Evolutionary conservation across 768 basidiomycete species (phyloP).

Genomic region (Pholiota microspora): DNA sequence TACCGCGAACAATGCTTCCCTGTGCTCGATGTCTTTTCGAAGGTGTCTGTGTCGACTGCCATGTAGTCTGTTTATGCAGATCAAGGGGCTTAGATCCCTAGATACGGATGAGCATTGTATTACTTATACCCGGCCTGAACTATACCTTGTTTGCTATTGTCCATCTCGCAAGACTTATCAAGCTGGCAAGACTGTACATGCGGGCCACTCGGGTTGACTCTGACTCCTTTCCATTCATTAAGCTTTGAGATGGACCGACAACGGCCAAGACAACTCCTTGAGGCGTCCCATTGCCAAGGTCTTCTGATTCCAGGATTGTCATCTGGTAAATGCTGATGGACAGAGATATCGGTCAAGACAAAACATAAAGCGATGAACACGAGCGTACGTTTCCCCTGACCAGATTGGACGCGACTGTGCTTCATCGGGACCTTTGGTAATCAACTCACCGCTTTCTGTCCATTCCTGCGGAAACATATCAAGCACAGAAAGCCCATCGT

Average conservation of each 20-base stretch:
- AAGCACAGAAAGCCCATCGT: slow-evolving; percentile 76
- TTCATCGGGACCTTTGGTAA: slow-evolving; percentile 65
- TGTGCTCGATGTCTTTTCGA: slow-evolving; percentile 50
- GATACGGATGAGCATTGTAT: background rate
- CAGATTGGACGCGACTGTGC: slow-evolving; percentile 68
- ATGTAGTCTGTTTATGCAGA: slow-evolving; percentile 48
- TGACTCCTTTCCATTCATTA: slow-evolving; percentile 43
- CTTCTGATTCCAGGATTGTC: slow-evolving; percentile 69
- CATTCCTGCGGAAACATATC: slow-evolving; percentile 81
- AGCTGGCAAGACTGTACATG: slow-evolving; percentile 82
- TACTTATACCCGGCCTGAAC: slow-evolving; percentile 2
- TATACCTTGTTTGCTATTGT: slow-evolving; percentile 62
- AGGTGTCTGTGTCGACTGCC: slow-evolving; percentile 49
- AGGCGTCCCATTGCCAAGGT: slow-evolving; percentile 44
- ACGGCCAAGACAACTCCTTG: slow-evolving; percentile 79
- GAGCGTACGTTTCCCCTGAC: slow-evolving; percentile 71
- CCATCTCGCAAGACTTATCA: slow-evolving; percentile 77
- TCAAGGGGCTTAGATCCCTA: slow-evolving; percentile 64
- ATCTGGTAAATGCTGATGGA: slow-evolving; percentile 70
- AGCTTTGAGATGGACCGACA: slow-evolving; percentile 61
- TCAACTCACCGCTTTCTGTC: slow-evolving; percentile 46
- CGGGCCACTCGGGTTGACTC: slow-evolving; percentile 59
- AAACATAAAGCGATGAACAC: background rate
- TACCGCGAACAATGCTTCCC: slow-evolving; percentile 57
- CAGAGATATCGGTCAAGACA: background rate